phyloP scores from a whole-genome alignment of 108 stramenopile genomes.

The Fistulifera solaris region DNA sequence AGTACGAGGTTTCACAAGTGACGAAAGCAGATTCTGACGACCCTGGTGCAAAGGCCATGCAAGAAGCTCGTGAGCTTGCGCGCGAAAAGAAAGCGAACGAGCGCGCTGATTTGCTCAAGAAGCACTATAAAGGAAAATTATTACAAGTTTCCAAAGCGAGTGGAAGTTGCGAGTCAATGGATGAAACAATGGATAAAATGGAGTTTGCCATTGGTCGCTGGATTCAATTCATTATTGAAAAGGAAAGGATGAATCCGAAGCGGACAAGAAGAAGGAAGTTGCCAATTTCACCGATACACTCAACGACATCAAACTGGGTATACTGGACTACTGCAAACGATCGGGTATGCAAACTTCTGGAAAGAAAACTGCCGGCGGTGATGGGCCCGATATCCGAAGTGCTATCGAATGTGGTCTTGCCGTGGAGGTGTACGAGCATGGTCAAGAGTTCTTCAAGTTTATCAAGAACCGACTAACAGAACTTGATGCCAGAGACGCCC shows the following conservation, averaged over 20 bases:
- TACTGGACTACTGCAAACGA: slow-evolving; percentile 27
- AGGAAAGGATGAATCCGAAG: slow-evolving; percentile 29
- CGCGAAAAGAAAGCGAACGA: slow-evolving; percentile 47
- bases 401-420: slow-evolving; percentile 30
- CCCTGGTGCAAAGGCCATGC: slow-evolving; percentile 47
- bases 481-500: slow-evolving; percentile 21
- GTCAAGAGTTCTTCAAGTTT: slow-evolving; percentile 24
- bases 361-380: slow-evolving; percentile 35
- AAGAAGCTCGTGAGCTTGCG: slow-evolving; percentile 39
- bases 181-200: slow-evolving; percentile 43
- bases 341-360: slow-evolving; percentile 55
- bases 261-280: slow-evolving; percentile 36
- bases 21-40: slow-evolving; percentile 48
- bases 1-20: slow-evolving; percentile 43
- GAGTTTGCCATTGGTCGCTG: slow-evolving; percentile 27
- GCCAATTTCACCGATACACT: slow-evolving; percentile 31
- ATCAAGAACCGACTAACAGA: slow-evolving; percentile 30
- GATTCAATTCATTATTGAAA: slow-evolving; percentile 28
- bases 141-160: slow-evolving; percentile 47
- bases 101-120: slow-evolving; percentile 40
- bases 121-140: slow-evolving; percentile 49
- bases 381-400: slow-evolving; percentile 34
- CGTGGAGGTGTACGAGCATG: slow-evolving; percentile 27
- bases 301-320: slow-evolving; percentile 32
- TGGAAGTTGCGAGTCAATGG: slow-evolving; percentile 54